A percentile compares a stretch with the other conserved stretches of the same genome.
These are phyloP conservation scores for Penicillium maclennaniae DNA, from an alignment of 495 filamentous ascomycete species.

Conservation along the genomic window DNA sequence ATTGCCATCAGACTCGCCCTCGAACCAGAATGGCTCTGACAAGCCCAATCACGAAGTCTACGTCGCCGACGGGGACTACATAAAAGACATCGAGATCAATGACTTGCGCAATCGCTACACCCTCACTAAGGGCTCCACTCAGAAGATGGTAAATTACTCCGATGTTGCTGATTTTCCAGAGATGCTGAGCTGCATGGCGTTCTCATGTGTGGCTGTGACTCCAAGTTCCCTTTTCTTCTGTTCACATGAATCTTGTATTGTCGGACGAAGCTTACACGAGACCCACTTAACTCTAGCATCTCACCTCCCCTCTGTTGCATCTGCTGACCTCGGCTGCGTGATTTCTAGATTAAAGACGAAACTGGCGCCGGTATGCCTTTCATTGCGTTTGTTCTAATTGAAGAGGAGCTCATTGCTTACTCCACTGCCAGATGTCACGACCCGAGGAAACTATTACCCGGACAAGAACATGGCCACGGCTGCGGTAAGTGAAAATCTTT, in stretches of 20 bases:
- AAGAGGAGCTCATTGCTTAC: conserved; percentile 56
- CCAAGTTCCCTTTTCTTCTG: conserved; percentile 33
- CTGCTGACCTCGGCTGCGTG: conserved; percentile 94
- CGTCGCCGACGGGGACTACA: conserved; percentile 91
- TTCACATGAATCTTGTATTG: conserved; percentile 50
- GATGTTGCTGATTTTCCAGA: conserved; percentile 78
- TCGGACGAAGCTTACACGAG: conserved; percentile 77
- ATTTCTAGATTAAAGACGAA: conserved; percentile 98
- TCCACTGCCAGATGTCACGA: conserved; percentile 92
- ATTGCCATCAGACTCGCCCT: conserved; percentile 42
- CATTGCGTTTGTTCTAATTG: conserved; percentile 41
- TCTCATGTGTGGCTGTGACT: conserved; percentile 35
- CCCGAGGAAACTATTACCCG: conserved; percentile 90
- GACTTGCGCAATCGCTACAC: conserved; percentile 95
- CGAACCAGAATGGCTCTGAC: conserved; percentile 46
- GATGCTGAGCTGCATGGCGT: conserved; percentile 16
- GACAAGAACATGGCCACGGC: conserved; percentile 97
- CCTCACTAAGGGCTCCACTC: conserved; percentile 94
- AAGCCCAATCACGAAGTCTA: conserved; percentile 84
- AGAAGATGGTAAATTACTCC: conserved; percentile 99
- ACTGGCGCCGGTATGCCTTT: conserved; percentile 98
- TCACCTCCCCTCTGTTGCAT: conserved; percentile 77
- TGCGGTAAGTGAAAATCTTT: conserved; percentile 56
- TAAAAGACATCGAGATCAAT: conserved; percentile 98
- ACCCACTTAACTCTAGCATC: conserved; percentile 62